Conservation (phyloP, 1,284 basidiomycete species). For the Mycosarcoma maydis region DNA sequence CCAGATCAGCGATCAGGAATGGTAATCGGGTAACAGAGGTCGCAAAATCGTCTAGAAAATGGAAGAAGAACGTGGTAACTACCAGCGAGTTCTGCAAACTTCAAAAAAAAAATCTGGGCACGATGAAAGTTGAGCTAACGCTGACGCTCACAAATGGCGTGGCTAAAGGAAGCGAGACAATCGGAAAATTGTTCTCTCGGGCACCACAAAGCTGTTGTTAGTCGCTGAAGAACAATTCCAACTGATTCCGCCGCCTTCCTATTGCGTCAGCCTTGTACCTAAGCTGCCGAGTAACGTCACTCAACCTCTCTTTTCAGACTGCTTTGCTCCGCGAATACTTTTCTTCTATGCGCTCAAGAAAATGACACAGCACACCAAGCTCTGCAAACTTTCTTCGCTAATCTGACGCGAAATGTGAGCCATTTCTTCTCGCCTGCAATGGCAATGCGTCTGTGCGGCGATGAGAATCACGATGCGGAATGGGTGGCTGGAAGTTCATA, state of each 20-base stretch:
- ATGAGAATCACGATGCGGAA: background rate
- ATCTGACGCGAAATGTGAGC: constrained; percentile 25
- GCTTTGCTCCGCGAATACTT: no score
- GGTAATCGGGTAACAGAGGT: no score
- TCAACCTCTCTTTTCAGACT: background rate
- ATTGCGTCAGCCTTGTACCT: constrained; percentile 25
- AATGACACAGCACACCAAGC: background rate
- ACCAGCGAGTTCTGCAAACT: constrained; percentile 19
- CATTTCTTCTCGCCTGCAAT: constrained; percentile 3
- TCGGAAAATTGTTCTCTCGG: background rate
- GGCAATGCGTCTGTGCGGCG: constrained; percentile 9
- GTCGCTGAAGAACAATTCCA: constrained; percentile 21
- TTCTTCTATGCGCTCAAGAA: no score
- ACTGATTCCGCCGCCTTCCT: constrained; percentile 35
- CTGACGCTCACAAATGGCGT: constrained; percentile 4
- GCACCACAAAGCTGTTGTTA: background rate
- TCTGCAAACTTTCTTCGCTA: constrained; percentile 2
- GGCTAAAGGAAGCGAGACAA: background rate
- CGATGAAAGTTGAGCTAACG: constrained; percentile 23
- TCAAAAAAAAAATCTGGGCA: background rate
- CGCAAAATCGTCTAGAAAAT: constrained; percentile 12
- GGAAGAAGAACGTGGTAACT: constrained; percentile 16
- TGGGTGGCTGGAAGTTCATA: constrained; percentile 13
- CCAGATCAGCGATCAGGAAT: no score
- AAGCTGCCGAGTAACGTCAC: constrained; percentile 23